Conservation (phyloP, 2,329 filamentous ascomycete genomes). For the Elsinoe necatrix region DNA sequence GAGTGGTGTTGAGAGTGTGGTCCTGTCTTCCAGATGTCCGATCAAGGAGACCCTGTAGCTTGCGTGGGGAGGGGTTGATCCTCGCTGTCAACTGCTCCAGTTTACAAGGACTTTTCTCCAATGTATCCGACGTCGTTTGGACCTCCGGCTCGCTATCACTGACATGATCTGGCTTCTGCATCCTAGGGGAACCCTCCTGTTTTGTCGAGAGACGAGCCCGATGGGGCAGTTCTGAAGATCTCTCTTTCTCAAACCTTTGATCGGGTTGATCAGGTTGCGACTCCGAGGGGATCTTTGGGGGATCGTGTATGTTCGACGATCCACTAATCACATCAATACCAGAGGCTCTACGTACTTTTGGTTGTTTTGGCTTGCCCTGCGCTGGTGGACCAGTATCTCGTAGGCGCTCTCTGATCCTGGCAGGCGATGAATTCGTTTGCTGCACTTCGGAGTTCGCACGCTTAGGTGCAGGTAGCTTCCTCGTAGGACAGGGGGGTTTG, state of each 20-base stretch:
- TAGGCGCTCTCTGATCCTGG: not conserved
- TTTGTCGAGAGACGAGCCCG: not conserved
- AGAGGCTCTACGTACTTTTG: not conserved
- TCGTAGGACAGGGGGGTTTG: not conserved
- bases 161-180: not conserved
- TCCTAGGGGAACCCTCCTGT: not conserved
- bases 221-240: not conserved
- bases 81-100: too few relatives aligned
- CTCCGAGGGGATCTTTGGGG: not conserved
- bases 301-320: not conserved
- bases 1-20: not conserved
- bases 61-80: too few relatives aligned
- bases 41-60: not conserved
- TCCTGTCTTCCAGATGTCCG: not conserved
- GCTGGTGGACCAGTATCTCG: not conserved
- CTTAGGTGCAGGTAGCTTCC: not conserved
- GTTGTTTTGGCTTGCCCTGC: not conserved
- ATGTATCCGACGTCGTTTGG: not conserved
- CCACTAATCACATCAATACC: not conserved
- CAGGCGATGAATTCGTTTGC: not conserved
- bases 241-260: not conserved
- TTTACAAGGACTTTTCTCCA: not conserved
- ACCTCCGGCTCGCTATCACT: constrained; percentile 5
- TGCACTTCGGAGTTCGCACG: not conserved
- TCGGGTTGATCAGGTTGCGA: too few relatives aligned